Evolutionary conservation across 2,329 filamentous ascomycete genomes (phyloP), one percentile per base, ranked within the genome.

Genomic region (Cladophialophora yegresii): DNA sequence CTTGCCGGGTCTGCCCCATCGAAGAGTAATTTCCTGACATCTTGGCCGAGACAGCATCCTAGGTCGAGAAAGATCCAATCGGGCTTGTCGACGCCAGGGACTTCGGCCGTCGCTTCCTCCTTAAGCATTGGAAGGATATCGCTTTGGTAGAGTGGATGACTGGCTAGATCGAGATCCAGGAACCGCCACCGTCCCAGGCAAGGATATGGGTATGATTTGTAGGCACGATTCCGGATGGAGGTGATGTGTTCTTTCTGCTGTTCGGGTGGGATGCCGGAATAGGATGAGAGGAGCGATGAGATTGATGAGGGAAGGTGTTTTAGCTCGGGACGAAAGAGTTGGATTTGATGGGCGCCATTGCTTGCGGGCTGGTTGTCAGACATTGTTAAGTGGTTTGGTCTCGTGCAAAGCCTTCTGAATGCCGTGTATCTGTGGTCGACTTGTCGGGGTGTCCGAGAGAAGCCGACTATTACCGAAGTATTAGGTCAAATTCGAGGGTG

Each of bases 1-100:
- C 80, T 79, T 16, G 76, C 72, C 4, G 79, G 75, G 26, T 79
- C 74, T 7, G 83, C 83, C 22, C 84, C 84, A 62, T 84, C 82
- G 57, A 61, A 70, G 36, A 75, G 72, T 1, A 82, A 73, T 68
- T 78, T 79, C 33, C 78, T 78, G 30, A 80, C 22, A 64, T 80
- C 79, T 62, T 81, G 78, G 23, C 78, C 78, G 22, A 80, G 73
- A 67, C 79, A 80, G 64, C 74, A 76, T 16, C 79, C 79, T 3
- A 80, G 65, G 64, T 81, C 79, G 12, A 81, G 73, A 58, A 80
- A 78, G 8, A 71, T 73, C 54, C 61, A 66, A 10, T 50, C 30
- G 16, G 45, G 16, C 13, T n/a, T 43, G n/a, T 54, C 30, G 28
- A n/a, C 33, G 3, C 2, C 26, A 33, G 10, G 43, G 9, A 30